Evolutionary conservation across 371 early-diverging fungal genomes (phyloP), one percentile per base, ranked within the genome.

Genomic region (Sporodiniella umbellata): DNA sequence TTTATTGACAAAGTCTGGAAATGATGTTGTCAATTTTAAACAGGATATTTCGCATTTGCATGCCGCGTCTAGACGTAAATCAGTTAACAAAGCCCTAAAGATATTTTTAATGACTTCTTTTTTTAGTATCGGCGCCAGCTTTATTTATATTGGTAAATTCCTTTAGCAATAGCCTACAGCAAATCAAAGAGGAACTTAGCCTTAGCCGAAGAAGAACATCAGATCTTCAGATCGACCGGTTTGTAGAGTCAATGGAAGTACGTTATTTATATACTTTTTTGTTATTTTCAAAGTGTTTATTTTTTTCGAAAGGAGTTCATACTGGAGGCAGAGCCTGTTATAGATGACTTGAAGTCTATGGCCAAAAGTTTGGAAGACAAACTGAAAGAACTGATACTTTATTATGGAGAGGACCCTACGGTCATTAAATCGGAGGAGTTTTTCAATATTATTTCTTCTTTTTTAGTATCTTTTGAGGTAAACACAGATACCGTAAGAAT

Each of bases 371-470:
- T 70, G 60, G 88, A 89, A 48, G 73, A 80, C 0, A 53, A 78
- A 7, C 73, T 86, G 22, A 75, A 72, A 53, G 78, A 84, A 17
- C 58, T 88, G 15, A 80, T 90, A 38, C 54, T 69, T 19, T 84
- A 84, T 31, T 92, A 80, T 56, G 94, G 95, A 26, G 96, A 95
- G 64, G 92, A 94, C 42, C 75, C 92, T 12, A 66, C 65, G 4
- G 63, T 70, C 3, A 86, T 81, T 48, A 86, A 88, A 54, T 85
- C 90, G 1, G 95, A 95, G 55, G 94, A 92, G 51, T 94, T 90
- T 70, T 90, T 91, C 69, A 83, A 79, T 11, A 81, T 89, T 11
- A 66, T 77, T 17, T 48, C 68, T 2, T 58, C 63, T 0, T 77
- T 77, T 51, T 59, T 66, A 8, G 46, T 56, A 21, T 64, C 73